phyloP scores from a whole-genome alignment of 495 filamentous ascomycete species.

The Lindgomyces ingoldianus region DNA sequence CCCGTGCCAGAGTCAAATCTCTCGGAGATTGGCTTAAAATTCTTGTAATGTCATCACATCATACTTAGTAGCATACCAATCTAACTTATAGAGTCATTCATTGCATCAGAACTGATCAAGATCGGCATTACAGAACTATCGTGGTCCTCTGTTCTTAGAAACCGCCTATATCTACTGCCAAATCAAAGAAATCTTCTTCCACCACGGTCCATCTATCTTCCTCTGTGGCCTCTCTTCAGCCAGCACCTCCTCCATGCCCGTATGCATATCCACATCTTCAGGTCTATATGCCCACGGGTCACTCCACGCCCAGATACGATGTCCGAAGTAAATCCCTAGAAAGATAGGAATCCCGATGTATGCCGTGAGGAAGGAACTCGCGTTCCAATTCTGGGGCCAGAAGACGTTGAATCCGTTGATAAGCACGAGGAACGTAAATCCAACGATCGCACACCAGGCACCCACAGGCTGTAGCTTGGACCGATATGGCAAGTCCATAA shows the following conservation, averaged over 20 bases:
- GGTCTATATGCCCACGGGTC: conserved; percentile 58
- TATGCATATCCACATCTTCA: conserved; percentile 59
- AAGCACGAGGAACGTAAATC: conserved; percentile 55
- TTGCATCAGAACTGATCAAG: too few species aligned
- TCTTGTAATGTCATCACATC: too few species aligned
- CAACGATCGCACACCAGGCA: conserved; percentile 52
- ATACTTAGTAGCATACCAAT: too few species aligned
- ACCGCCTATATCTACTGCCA: too few species aligned
- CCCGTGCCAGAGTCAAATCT: too few species aligned
- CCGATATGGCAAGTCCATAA: conserved; percentile 56
- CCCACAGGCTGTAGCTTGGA: conserved; percentile 57
- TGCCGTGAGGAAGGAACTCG: conserved; percentile 58
- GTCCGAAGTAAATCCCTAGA: conserved; percentile 57
- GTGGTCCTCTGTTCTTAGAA: too few species aligned
- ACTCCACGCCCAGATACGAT: conserved; percentile 49
- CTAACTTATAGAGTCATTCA: too few species aligned
- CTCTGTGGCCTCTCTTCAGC: conserved; percentile 52
- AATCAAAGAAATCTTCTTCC: conserved; percentile 26
- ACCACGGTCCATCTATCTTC: conserved; percentile 10
- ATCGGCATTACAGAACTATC: too few species aligned
- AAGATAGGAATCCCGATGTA: conserved; percentile 66
- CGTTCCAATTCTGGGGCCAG: conserved; percentile 57
- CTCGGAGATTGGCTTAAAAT: too few species aligned
- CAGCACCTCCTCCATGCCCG: conserved; percentile 56
- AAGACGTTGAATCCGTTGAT: conserved; percentile 68